A percentile compares a stretch with the other conserved stretches of the same genome.
These are phyloP conservation scores for Cyanophora paradoxa DNA, from an alignment of 78 protist genomes.

Conservation along the genomic window DNA sequence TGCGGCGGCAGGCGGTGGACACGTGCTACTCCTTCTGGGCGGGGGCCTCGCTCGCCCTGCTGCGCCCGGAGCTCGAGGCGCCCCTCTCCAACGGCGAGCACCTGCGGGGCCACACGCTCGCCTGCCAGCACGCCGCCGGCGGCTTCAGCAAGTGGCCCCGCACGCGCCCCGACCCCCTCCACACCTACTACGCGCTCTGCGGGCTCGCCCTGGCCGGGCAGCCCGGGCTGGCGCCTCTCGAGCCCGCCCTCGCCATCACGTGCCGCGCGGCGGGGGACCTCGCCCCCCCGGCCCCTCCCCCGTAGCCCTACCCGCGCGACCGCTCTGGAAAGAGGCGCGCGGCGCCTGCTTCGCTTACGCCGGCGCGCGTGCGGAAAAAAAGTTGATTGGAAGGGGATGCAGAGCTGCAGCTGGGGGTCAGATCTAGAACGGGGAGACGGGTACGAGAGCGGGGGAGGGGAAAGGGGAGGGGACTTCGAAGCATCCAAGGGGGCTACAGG, in stretches of 20 bases:
- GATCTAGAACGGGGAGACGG: no score
- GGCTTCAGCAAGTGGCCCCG: neutral
- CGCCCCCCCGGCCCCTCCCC: no score
- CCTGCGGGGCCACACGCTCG: neutral
- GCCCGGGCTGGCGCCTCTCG: neutral
- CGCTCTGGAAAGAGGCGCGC: no score
- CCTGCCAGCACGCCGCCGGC: neutral
- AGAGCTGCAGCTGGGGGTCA: no score
- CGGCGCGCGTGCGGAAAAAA: no score
- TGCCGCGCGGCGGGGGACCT: neutral
- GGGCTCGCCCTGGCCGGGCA: neutral
- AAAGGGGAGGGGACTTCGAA: no score
- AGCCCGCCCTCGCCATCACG: neutral
- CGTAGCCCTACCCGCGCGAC: no score
- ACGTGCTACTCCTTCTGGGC: conserved; percentile 43
- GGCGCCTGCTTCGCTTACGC: no score
- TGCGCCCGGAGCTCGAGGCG: neutral
- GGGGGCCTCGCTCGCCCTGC: conserved; percentile 25
- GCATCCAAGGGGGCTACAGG: no score
- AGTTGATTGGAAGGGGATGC: no score
- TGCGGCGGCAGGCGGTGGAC: no score
- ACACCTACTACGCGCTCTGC: neutral
- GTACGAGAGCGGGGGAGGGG: no score
- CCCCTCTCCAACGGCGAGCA: neutral
- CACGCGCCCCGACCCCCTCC: conserved; percentile 1